Evolutionary conservation across 192 early-diverging fungal species (phyloP).

Genomic region (Pilobolus umbonatus): DNA sequence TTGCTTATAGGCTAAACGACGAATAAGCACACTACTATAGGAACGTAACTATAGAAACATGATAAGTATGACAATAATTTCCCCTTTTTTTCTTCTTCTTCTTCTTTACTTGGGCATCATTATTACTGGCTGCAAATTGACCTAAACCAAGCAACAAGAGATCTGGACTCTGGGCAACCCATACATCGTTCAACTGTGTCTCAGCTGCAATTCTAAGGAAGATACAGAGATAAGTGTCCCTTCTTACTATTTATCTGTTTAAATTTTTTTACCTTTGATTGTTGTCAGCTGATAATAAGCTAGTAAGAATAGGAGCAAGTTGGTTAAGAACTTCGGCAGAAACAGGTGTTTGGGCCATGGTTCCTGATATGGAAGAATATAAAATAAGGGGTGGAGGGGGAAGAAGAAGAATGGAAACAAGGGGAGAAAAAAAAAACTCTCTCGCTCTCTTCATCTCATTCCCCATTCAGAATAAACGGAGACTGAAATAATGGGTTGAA

Average conservation of each 20-base stretch:
- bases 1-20: constrained; percentile 50
- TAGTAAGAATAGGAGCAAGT: constrained; percentile 40
- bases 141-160: constrained; percentile 44
- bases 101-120: constrained; percentile 29
- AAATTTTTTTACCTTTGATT: constrained; percentile 23
- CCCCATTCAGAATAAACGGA: too few relatives aligned
- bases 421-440: constrained; percentile 17
- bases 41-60: constrained; percentile 41
- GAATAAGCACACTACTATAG: constrained; percentile 47
- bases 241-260: neutral
- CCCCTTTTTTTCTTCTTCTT: neutral
- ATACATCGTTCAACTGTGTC: constrained; percentile 46
- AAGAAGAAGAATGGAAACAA: constrained; percentile 16
- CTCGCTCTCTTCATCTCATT: constrained; percentile 15
- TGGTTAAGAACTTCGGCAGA: constrained; percentile 44
- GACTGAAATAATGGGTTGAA: too few relatives aligned
- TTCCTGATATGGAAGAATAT: constrained; percentile 1
- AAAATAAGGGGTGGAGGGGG: constrained; percentile 15
- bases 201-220: constrained; percentile 41
- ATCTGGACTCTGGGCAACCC: constrained; percentile 47
- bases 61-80: constrained; percentile 4
- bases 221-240: neutral
- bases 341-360: constrained; percentile 30
- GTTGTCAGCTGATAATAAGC: constrained; percentile 47
- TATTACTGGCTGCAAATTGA: constrained; percentile 32